Evolutionary conservation across 2,329 filamentous ascomycete genomes (phyloP).

Genomic region (Teratosphaeria destructans): DNA sequence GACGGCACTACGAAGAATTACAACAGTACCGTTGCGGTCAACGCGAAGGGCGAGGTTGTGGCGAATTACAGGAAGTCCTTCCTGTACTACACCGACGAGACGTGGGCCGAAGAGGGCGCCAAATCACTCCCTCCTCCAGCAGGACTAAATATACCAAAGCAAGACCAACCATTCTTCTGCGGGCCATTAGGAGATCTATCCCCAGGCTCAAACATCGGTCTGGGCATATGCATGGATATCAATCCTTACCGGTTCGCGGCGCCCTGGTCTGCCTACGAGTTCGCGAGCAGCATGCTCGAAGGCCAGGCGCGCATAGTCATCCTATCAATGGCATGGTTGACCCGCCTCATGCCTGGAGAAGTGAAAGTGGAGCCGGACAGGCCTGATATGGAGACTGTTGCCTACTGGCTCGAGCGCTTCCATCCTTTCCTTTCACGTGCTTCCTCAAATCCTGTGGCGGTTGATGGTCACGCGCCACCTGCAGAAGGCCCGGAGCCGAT

Average conservation of each 20-base stretch:
- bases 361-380: conserved; percentile 36
- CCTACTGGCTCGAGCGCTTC: conserved; percentile 65
- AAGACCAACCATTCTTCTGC: conserved; percentile 26
- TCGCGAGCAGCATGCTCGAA: conserved; percentile 47
- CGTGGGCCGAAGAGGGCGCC: conserved; percentile 40
- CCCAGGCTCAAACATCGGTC: conserved; percentile 17
- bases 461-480: not conserved
- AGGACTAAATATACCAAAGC: not conserved
- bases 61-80: conserved; percentile 54
- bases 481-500: conserved; percentile 39
- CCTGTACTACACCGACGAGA: conserved; percentile 57
- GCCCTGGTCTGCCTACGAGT: conserved; percentile 50
- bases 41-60: conserved; percentile 43
- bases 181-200: conserved; percentile 28
- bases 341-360: conserved; percentile 42
- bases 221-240: conserved; percentile 48
- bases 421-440: conserved; percentile 41
- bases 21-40: conserved; percentile 50
- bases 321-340: conserved; percentile 70
- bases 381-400: conserved; percentile 62
- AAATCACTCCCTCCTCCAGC: not conserved
- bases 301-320: conserved; percentile 52
- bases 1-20: conserved; percentile 29
- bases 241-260: conserved; percentile 53
- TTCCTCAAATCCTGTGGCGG: not conserved